phyloP scores from a whole-genome alignment of 208 protist species.

The Entamoeba invadens region DNA sequence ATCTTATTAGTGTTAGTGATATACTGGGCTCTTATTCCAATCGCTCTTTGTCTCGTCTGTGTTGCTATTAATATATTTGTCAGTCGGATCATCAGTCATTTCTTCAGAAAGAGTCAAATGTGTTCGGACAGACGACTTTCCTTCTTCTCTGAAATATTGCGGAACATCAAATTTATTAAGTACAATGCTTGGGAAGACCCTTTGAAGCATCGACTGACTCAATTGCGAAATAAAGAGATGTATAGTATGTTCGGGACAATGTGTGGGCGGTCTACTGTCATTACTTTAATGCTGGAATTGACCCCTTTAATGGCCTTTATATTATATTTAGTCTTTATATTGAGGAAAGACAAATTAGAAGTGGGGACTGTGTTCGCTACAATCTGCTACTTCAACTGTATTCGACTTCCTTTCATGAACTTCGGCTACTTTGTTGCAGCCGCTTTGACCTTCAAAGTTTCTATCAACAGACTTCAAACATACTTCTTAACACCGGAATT shows the following conservation, averaged over 20 bases:
- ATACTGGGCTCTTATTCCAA: slow-evolving; percentile 30
- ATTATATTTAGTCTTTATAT: background rate
- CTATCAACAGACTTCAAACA: background rate
- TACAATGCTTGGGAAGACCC: slow-evolving; percentile 44
- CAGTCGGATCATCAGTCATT: background rate
- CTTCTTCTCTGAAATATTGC: slow-evolving; percentile 39
- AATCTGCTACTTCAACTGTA: background rate
- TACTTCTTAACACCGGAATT: slow-evolving; percentile 12
- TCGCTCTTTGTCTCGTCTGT: slow-evolving; percentile 37
- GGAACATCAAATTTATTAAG: slow-evolving; percentile 48
- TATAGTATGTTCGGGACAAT: background rate
- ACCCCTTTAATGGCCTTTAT: background rate
- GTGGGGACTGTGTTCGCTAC: background rate
- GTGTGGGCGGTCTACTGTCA: background rate
- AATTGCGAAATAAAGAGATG: slow-evolving; percentile 11
- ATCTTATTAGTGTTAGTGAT: slow-evolving; percentile 39
- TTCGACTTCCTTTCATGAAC: background rate
- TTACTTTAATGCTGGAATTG: background rate
- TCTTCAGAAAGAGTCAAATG: slow-evolving; percentile 10
- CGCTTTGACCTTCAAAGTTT: background rate
- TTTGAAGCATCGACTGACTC: slow-evolving; percentile 24
- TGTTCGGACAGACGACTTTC: slow-evolving; percentile 37
- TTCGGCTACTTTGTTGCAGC: background rate
- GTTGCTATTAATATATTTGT: slow-evolving; percentile 32
- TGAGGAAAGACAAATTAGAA: background rate